Base-by-base conservation (phyloP, 345 rosid genomes). In the Xanthoceras sorbifolium region DNA sequence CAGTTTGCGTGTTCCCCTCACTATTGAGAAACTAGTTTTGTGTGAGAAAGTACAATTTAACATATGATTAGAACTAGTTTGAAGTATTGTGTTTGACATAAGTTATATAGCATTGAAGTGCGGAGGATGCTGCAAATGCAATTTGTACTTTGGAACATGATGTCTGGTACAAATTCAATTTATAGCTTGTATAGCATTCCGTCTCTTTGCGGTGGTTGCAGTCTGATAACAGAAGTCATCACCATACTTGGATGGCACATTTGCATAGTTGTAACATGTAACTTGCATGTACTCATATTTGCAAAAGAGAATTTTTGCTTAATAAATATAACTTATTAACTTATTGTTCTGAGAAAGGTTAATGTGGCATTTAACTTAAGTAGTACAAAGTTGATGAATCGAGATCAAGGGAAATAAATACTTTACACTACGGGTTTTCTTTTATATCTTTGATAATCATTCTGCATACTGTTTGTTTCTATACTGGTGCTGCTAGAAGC, bases 91-190 rank as follows among this genome's bases (percentile, higher is more conserved):
- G 54, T 14, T 46, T 48, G 54, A 48, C 54, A 17, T 48, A 8
- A 48, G 54, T 14, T 48, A 17, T 17, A 12, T 48, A 48, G 54
- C 20, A 48, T 48, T 48, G 54, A 48, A 50, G n/a, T 50, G 55
- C n/a, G 22, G 55, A 50, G 17, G 15, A 15, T 67, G 25, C 55
- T 42, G 29, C 38, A 6, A 66, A 25, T 11, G 48, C 23, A 36
- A 22, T 73, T 73, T 73, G 52, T 61, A 60, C 22, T 64, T 64
- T 70, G 61, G 31, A 75, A 44, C 54, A 36, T 28, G 23, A 57
- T 60, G 67, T 18, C 22, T 59, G 20, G 31, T 17, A 5, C 26
- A 38, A 59, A 9, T 61, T n/a, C 42, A 31, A 66, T 65, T 26
- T 69, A 10, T n/a, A 9, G 29, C 25, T 31, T n/a, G 38, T 42